Evolutionary conservation across 2,329 filamentous ascomycete genomes (phyloP), one percentile per base, ranked within the genome.

Genomic region (Parascedosporium putredinis): DNA sequence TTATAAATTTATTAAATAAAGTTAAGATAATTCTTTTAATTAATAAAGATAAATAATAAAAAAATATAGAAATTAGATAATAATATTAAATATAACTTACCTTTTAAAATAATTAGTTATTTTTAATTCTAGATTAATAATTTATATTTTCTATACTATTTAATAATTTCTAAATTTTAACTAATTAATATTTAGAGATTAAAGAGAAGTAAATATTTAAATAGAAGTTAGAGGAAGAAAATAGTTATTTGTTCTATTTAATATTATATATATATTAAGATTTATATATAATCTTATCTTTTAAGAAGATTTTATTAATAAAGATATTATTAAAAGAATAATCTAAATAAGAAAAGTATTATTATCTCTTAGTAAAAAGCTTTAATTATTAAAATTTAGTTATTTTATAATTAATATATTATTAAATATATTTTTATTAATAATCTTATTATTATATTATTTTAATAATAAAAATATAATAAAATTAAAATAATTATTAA

Each of bases 301-400:
- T 50, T 23, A 50, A 24, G 24, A 33, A 24, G 24, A 45, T 45
- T 33, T 12, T 36, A 25, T 48, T 25, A 23, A 22, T 46, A 51
- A 12, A 46, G 33, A 23, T 25, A 12, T 5, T 42, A 42, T 10
- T 29, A 47, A 45, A 29, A 40, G 31, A 24, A 38, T 9, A 44
- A 33, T 49, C 29, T 33, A 18, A 10, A 22, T 22, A 25, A 50
- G 36, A 23, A 31, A 36, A 22, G 3, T 45, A 24, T 3, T 51
- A 33, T 27, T 50, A 50, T 44, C 43, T 31, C 45, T 47, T 50
- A 38, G 14, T 23, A 29, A 33, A 50, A 3, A 34, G n/a, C 36
- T 24, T 45, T 33, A 45, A 36, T 12, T 36, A 36, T 48, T 40
- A 40, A 44, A n/a, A 14, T 20, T 36, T 45, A 44, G 44, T 7